Percentiles rank a stretch among this genome's conserved stretches.
phyloP scores from a whole-genome alignment of 768 basidiomycete genomes.

The Leccinum sublutescens region DNA sequence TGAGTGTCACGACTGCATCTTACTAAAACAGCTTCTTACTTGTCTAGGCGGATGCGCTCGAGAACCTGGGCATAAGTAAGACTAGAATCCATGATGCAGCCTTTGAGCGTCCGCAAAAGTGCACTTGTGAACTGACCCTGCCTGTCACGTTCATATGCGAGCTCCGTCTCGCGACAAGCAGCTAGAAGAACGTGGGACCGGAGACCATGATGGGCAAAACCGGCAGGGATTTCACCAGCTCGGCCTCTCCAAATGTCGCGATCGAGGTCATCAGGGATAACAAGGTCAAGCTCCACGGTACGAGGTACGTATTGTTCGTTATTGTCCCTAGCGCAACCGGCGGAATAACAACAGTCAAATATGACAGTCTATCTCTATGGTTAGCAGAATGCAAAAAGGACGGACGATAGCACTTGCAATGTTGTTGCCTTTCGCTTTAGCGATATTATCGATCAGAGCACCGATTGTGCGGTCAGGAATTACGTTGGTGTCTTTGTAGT shows the following conservation, averaged over 20 bases:
- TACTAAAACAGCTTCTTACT: not conserved
- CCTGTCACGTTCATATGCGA: slow-evolving; percentile 25
- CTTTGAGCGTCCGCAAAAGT: slow-evolving; percentile 17
- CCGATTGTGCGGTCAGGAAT: slow-evolving; percentile 22
- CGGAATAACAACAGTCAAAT: slow-evolving; percentile 47
- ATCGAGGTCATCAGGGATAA: slow-evolving; percentile 24
- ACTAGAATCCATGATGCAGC: not conserved
- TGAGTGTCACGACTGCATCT: not conserved
- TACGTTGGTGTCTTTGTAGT: slow-evolving; percentile 15
- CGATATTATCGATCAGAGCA: no score
- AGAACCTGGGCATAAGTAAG: slow-evolving; percentile 27
- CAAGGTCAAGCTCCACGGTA: not conserved
- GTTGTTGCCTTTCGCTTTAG: slow-evolving; percentile 21
- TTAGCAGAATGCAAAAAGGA: not conserved
- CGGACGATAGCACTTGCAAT: slow-evolving; percentile 32
- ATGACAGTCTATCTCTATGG: slow-evolving; percentile 39
- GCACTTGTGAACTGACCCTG: slow-evolving; percentile 27
- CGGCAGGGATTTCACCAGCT: slow-evolving; percentile 9
- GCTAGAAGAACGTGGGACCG: slow-evolving; percentile 43
- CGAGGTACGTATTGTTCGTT: slow-evolving; percentile 7
- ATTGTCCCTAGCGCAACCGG: slow-evolving; percentile 31
- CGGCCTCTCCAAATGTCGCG: slow-evolving; percentile 22
- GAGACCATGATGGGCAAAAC: slow-evolving; percentile 28
- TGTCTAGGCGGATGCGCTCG: slow-evolving; percentile 11
- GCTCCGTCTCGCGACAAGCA: slow-evolving; percentile 38